These are phyloP conservation scores for Septoria petroselini DNA, from an alignment of 2,329 filamentous ascomycete genomes.

Conservation along the genomic window DNA sequence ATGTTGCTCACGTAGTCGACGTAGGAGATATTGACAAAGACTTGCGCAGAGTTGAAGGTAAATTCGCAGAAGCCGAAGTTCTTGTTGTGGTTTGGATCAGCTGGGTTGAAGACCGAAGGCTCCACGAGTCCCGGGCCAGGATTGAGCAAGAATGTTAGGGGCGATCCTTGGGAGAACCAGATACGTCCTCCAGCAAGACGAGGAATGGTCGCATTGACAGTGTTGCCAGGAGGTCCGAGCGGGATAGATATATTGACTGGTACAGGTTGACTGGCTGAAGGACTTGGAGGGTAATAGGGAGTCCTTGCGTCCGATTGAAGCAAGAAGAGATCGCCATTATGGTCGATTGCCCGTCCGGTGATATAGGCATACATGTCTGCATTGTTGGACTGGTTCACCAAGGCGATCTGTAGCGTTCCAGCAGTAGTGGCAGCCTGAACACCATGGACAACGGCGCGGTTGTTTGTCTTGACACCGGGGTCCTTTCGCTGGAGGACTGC, in stretches of 20 bases:
- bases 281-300: slow-evolving; percentile 38
- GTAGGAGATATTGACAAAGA: slow-evolving; percentile 48
- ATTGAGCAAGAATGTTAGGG: slow-evolving; percentile 38
- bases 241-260: slow-evolving; percentile 44
- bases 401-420: slow-evolving; percentile 33
- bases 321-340: slow-evolving; percentile 36
- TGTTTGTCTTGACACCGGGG: slow-evolving; percentile 13
- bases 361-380: slow-evolving; percentile 47
- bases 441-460: slow-evolving; percentile 18
- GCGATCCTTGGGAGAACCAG: slow-evolving; percentile 38
- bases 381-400: slow-evolving; percentile 37
- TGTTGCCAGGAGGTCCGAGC: slow-evolving; percentile 40
- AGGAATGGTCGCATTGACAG: slow-evolving; percentile 36
- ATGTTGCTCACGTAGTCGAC: slow-evolving; percentile 43
- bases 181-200: slow-evolving; percentile 40
- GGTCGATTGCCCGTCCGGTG: slow-evolving; percentile 44
- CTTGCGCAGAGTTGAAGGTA: slow-evolving; percentile 47
- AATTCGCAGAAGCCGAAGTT: slow-evolving; percentile 50
- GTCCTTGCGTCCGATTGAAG: slow-evolving; percentile 37
- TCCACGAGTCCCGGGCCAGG: slow-evolving; percentile 40
- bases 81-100: slow-evolving; percentile 47
- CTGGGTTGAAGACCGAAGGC: slow-evolving; percentile 38
- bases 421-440: slow-evolving; percentile 27
- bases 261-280: slow-evolving; percentile 39
- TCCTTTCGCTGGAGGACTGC: slow-evolving; percentile 9